Evolutionary conservation across 805 yeast genomes (phyloP).

Genomic region (Ogataea paraovalis): DNA sequence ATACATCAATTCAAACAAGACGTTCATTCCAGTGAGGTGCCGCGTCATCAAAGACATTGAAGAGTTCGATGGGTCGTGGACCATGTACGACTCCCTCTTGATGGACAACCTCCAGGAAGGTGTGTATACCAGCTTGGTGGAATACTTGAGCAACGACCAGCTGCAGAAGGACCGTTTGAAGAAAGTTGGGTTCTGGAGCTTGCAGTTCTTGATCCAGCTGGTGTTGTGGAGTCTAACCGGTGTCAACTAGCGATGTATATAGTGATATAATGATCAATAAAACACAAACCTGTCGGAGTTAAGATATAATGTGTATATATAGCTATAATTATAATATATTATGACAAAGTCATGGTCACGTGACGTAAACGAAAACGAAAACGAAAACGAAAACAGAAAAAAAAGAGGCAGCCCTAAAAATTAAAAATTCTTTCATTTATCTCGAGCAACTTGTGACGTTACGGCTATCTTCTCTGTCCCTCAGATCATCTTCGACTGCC

Average conservation of each 20-base stretch:
- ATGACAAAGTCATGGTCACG: too few species aligned
- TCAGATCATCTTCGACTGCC: too few species aligned
- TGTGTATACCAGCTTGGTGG: slow-evolving; percentile 86
- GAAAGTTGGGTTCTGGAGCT: slow-evolving; percentile 89
- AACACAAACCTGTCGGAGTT: too few species aligned
- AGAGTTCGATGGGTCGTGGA: slow-evolving; percentile 97
- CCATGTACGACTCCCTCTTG: slow-evolving; percentile 81
- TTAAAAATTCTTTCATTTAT: too few species aligned
- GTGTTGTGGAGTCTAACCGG: slow-evolving; percentile 81
- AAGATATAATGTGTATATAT: too few species aligned
- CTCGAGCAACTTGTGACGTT: too few species aligned
- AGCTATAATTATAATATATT: too few species aligned
- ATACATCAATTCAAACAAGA: slow-evolving; percentile 84
- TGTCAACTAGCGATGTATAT: neutral
- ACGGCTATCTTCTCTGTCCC: too few species aligned
- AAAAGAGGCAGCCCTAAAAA: too few species aligned
- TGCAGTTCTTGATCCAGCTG: slow-evolving; percentile 78
- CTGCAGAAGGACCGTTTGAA: slow-evolving; percentile 65
- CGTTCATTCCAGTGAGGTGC: slow-evolving; percentile 84
- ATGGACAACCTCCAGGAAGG: slow-evolving; percentile 90
- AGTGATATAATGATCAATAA: too few species aligned
- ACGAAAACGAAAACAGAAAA: too few species aligned
- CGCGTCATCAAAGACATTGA: slow-evolving; percentile 70
- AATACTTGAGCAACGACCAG: slow-evolving; percentile 85
- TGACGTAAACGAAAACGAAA: too few species aligned